Evolutionary conservation across 225 moss, liverwort and hornwort species (phyloP).

Genomic region (Anthoceros angustus): DNA sequence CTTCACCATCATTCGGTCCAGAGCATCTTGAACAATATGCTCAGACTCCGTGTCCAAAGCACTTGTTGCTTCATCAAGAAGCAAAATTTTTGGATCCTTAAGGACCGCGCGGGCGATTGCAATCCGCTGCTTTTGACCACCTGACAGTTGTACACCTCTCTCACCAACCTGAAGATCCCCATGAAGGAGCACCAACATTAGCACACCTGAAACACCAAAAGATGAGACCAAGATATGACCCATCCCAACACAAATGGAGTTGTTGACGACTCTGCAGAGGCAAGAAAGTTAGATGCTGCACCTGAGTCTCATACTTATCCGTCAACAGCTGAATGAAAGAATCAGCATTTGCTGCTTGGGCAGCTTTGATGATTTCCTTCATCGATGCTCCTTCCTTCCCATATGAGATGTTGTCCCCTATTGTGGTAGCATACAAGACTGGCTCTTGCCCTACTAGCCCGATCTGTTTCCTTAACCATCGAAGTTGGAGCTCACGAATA

Average conservation of each 20-base stretch:
- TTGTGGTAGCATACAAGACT: constrained; percentile 8
- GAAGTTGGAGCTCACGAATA: constrained; percentile 8
- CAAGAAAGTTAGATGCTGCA: not conserved
- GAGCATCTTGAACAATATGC: constrained; percentile 63
- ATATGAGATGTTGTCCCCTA: constrained; percentile 7
- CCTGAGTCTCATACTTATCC: constrained; percentile 47
- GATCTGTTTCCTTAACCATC: constrained; percentile 9
- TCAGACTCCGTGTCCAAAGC: constrained; percentile 64
- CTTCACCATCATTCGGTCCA: constrained; percentile 57
- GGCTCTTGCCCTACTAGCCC: constrained; percentile 11
- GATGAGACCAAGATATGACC: not conserved
- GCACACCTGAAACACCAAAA: not conserved
- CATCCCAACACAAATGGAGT: not conserved
- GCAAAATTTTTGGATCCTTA: constrained; percentile 53
- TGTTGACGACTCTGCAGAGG: not conserved
- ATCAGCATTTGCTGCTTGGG: constrained; percentile 37
- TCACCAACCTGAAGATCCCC: constrained; percentile 35
- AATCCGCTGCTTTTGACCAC: constrained; percentile 68
- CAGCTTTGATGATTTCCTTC: constrained; percentile 5
- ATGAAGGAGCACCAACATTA: not conserved
- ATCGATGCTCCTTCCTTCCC: constrained; percentile 7
- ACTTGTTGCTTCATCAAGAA: constrained; percentile 75
- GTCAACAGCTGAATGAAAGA: constrained; percentile 45
- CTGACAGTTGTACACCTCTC: constrained; percentile 70
- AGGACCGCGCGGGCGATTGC: constrained; percentile 64